Percentiles rank a stretch among this genome's conserved stretches.
These are phyloP conservation scores for Striga hermonthica DNA, from an alignment of 305 asterid genomes.

Conservation along the genomic window DNA sequence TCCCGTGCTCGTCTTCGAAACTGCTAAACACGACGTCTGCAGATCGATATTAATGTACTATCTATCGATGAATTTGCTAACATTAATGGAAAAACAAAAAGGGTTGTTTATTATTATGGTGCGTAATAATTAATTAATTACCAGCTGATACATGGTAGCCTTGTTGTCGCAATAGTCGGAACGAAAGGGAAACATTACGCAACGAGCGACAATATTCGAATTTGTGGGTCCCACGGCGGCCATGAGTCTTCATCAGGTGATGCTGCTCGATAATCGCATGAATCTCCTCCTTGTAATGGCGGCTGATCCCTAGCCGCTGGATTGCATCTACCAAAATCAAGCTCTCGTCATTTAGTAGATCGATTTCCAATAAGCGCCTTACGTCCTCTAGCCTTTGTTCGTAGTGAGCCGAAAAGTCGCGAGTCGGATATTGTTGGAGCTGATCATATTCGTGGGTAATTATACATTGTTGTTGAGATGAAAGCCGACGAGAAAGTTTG, in stretches of 20 bases:
- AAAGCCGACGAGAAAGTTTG: too few relatives aligned
- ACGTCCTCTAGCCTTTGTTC: constrained; percentile 27
- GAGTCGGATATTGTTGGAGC: too few relatives aligned
- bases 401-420: neutral
- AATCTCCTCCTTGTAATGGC: constrained; percentile 42
- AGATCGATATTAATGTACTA: neutral
- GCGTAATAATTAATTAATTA: neutral
- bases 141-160: constrained; percentile 39
- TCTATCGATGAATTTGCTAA: neutral
- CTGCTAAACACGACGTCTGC: constrained; percentile 39
- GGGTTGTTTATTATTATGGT: neutral
- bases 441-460: too few relatives aligned
- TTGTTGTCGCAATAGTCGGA: constrained; percentile 47
- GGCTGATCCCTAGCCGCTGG: constrained; percentile 45
- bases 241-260: neutral
- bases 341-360: constrained; percentile 12
- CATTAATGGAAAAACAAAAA: neutral
- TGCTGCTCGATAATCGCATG: constrained; percentile 29
- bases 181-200: constrained; percentile 40
- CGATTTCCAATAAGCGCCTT: constrained; percentile 14
- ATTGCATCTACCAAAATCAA: constrained; percentile 41
- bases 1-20: constrained; percentile 39
- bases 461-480: too few relatives aligned
- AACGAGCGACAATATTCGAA: constrained; percentile 26
- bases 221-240: neutral